phyloP scores from a whole-genome alignment of 2,329 filamentous ascomycete species.

The Botryotinia narcissicola region DNA sequence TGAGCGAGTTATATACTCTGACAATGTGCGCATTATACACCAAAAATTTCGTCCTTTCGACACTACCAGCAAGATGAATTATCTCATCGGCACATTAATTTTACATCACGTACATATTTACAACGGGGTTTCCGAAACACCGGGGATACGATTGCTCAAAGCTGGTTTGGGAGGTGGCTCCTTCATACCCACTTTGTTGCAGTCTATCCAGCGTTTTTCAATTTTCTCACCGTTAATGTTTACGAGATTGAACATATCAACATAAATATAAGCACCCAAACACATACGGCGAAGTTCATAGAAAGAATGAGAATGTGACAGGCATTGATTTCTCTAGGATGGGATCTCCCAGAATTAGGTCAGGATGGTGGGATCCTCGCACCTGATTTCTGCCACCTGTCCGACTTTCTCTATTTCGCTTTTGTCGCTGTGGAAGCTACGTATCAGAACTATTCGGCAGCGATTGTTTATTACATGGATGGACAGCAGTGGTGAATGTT shows the following conservation, averaged over 20 bases:
- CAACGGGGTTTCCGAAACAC: background rate
- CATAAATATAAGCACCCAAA: background rate
- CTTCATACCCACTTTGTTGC: background rate
- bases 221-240: background rate
- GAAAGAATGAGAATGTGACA: background rate
- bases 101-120: background rate
- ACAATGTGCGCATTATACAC: background rate
- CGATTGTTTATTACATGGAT: background rate
- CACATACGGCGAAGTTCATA: background rate
- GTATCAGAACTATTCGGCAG: background rate
- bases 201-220: background rate
- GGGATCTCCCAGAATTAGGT: background rate
- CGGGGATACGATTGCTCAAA: background rate
- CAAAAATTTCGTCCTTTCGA: background rate
- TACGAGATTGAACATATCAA: conserved; percentile 5
- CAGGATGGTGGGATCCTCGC: background rate
- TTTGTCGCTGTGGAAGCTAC: background rate
- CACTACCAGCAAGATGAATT: background rate
- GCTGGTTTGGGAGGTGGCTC: background rate
- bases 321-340: background rate
- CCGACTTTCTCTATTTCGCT: background rate
- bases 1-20: background rate
- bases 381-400: background rate
- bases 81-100: conserved; percentile 6
- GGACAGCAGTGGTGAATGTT: background rate